These are phyloP conservation scores for Exophiala sp. DNA, from an alignment of 2,329 filamentous ascomycete genomes.

Conservation along the genomic window DNA sequence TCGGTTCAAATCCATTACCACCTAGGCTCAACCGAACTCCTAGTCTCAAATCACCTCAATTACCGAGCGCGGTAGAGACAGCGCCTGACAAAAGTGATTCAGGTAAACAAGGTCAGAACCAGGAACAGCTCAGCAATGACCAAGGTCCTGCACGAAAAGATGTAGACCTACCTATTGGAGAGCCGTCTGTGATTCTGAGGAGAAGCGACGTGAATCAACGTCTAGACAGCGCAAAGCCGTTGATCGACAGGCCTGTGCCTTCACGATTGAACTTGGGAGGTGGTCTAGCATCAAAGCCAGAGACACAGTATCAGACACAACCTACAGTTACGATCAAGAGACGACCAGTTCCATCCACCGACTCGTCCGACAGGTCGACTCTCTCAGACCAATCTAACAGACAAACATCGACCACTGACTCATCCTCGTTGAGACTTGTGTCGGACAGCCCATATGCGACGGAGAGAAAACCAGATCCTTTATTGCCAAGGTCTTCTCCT, in stretches of 20 bases:
- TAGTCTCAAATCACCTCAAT: conserved; percentile 42
- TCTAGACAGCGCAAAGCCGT: conserved; percentile 1
- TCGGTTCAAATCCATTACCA: conserved; percentile 64
- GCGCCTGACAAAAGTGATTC: conserved; percentile 31
- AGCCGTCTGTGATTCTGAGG: conserved; percentile 23
- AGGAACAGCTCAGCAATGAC: not conserved
- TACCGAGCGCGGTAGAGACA: conserved; percentile 26
- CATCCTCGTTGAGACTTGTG: conserved; percentile 6
- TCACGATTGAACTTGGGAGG: conserved; percentile 25
- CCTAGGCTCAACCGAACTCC: conserved; percentile 55
- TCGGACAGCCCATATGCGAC: not conserved
- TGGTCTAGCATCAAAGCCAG: conserved; percentile 23
- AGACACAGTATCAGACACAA: conserved; percentile 9
- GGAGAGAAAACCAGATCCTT: not conserved
- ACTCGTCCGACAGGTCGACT: conserved; percentile 20
- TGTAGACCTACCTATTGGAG: conserved; percentile 61
- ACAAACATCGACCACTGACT: conserved; percentile 4
- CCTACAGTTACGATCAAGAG: not conserved
- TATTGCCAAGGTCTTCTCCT: not conserved
- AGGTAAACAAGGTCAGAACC: not conserved
- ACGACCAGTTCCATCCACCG: conserved; percentile 11
- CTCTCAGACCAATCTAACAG: conserved; percentile 18
- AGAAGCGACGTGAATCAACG: conserved; percentile 10
- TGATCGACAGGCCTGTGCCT: conserved; percentile 9
- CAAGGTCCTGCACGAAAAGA: conserved; percentile 40